Evolutionary conservation across 1,284 basidiomycete genomes (phyloP).

Genomic region (Naganishia liquefaciens): DNA sequence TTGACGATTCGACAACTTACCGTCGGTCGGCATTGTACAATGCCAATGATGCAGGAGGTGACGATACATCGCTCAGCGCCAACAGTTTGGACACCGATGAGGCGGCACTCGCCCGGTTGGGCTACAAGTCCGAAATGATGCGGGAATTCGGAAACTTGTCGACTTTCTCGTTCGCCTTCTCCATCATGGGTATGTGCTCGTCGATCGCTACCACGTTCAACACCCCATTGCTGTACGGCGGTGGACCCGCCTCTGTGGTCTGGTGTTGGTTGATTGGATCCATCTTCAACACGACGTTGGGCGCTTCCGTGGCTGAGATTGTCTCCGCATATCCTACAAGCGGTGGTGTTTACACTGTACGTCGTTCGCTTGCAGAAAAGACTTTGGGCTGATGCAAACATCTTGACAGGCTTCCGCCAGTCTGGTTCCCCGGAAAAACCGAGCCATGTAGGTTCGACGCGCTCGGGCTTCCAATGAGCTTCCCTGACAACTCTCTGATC

Average conservation of each 20-base stretch:
- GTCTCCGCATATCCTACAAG: conserved; percentile 49
- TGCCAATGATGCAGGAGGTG: conserved; percentile 7
- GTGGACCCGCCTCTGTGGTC: conserved; percentile 43
- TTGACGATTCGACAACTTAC: conserved; percentile 15
- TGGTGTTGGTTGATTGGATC: conserved; percentile 49
- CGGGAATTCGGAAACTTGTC: conserved; percentile 49
- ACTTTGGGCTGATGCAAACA: neutral
- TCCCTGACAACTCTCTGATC: neutral
- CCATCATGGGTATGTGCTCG: conserved; percentile 40
- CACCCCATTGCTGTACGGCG: conserved; percentile 41
- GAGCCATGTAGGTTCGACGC: conserved; percentile 39
- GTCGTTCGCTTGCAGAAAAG: neutral
- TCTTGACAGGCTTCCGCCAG: conserved; percentile 34
- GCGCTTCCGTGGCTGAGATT: conserved; percentile 46
- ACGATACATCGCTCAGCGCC: conserved; percentile 22
- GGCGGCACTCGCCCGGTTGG: conserved; percentile 27
- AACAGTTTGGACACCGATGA: conserved; percentile 29
- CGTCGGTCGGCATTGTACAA: conserved; percentile 12
- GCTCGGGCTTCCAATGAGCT: neutral
- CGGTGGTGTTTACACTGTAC: conserved; percentile 45
- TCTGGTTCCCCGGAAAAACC: conserved; percentile 39
- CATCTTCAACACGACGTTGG: conserved; percentile 43
- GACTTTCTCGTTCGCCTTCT: conserved; percentile 47
- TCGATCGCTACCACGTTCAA: conserved; percentile 49
- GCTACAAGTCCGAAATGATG: conserved; percentile 45